Base-by-base conservation (phyloP, 2,329 filamentous ascomycete genomes). In the Colletotrichum incanum region DNA sequence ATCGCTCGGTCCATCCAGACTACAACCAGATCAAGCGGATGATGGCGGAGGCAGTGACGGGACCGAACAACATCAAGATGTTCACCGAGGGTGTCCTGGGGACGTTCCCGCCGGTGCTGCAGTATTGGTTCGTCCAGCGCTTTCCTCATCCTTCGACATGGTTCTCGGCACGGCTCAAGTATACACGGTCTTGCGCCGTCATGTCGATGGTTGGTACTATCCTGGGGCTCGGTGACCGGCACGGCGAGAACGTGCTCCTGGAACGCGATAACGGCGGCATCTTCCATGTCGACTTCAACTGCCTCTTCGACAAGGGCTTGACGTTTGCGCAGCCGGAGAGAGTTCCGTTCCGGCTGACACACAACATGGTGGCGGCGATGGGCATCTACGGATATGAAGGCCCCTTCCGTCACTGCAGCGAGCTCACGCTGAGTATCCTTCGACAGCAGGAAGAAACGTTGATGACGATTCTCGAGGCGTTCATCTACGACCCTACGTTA, bases 171-270 rank as follows among this genome's bases (percentile, higher is more conserved):
- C 91, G 96, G 9, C 87, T 98, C 55, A 90, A 92, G 58, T 99
- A 98, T 83, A 97, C 96, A 2, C 91, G 96, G 5, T 97, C 96
- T 1, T 96, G 94, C 78, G 96, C 97, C 14, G 96, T 99, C 76
- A 99, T 99, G 95, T 98, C 95, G n/a, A 99, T 99, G 90, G 94
- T 98, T 5, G 96, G 96, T 61, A 97, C 97, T 68, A 95, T 98
- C 60, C 89, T 99, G 5, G 96, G 93, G 0, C 87, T 99, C 0
- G 96, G 96, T 49, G 96, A 99, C 82, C 92, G 96, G 5, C 96
- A 99, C 83, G 96, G 96, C 71, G 96, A 99, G 82, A 99, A 99
- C 82, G 94, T 99, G 67, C 90, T 98, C 39, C 91, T 99, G 41
- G 95, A 98, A 81, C 94, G 98, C 84, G 93, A 93, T 68, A 97